Percentiles rank a stretch among this genome's conserved stretches.
phyloP scores from a whole-genome alignment of 768 basidiomycete genomes.

The Guyanaporus albipodus region DNA sequence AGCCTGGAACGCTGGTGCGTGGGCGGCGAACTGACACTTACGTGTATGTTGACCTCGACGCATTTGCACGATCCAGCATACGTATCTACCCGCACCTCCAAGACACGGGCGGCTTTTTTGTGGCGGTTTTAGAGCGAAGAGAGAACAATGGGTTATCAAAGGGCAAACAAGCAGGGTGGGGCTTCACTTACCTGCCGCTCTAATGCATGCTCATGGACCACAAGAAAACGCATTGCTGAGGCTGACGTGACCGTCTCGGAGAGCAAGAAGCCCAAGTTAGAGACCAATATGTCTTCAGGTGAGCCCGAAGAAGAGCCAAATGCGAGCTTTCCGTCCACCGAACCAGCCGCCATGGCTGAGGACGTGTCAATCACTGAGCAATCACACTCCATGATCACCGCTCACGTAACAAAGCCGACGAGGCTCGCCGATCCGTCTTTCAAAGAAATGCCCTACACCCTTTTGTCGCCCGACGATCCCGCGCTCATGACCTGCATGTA shows the following conservation, averaged over 20 bases:
- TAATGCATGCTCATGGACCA: neutral
- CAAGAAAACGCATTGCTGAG: slow-evolving; percentile 48
- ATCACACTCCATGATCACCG: neutral
- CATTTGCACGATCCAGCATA: slow-evolving; percentile 62
- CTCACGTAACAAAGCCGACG: slow-evolving; percentile 3
- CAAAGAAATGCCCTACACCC: slow-evolving; percentile 92
- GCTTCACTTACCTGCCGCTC: neutral
- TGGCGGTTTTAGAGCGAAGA: slow-evolving; percentile 77
- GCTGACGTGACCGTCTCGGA: slow-evolving; percentile 38
- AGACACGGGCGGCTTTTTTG: slow-evolving; percentile 96
- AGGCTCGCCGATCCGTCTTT: slow-evolving; percentile 41
- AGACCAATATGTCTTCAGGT: slow-evolving; percentile 15
- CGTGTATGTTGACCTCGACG: neutral
- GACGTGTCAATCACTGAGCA: slow-evolving; percentile 1
- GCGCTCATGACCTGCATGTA: slow-evolving; percentile 72
- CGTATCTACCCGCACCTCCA: slow-evolving; percentile 94
- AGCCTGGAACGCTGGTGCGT: slow-evolving; percentile 72
- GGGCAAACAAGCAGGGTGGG: slow-evolving; percentile 16
- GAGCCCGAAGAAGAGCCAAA: slow-evolving; percentile 3
- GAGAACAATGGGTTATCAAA: slow-evolving; percentile 2
- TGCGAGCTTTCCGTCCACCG: slow-evolving; percentile 4
- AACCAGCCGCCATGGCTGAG: neutral
- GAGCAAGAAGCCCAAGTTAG: slow-evolving; percentile 49
- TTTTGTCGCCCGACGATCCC: slow-evolving; percentile 66
- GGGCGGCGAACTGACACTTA: neutral